Base-by-base conservation (phyloP, 495 filamentous ascomycete genomes). In the Xylaria venustula region DNA sequence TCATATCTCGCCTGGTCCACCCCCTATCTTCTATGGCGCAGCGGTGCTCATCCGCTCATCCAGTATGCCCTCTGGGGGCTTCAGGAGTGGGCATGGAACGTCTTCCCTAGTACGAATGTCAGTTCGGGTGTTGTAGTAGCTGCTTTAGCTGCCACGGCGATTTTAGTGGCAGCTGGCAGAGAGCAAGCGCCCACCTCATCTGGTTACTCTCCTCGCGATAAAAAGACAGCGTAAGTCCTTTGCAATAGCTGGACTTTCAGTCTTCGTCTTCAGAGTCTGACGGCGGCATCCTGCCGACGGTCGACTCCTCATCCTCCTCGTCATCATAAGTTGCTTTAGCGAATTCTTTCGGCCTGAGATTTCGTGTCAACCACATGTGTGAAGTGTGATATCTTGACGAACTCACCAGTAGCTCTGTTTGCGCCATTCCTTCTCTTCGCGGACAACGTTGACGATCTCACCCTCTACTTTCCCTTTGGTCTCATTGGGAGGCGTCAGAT, bases 41-140 rank as follows among this genome's bases (percentile, higher is more conserved):
- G 87, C 57, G 88, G 88, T 3, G 65, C 89, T 60, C 88, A 92
- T 66, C 91, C 92, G 6, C 61, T 90, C 9, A 65, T 91, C 41
- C 85, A 91, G 64, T 90, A 86, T 69, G 72, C 68, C 2, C 65
- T 92, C 1, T 98, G 93, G 93, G 87, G 79, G 7, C 79, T 84
- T 46, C 94, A 98, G 72, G 94, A 98, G 67, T 93, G 90, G 91
- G 92, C 90, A 9, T 98, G 94, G 94, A 97, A 97, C 68, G 85
- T 91, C 2, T 98, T 88, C 74, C 94, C 94, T n/a, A 96, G 92
- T 71, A 96, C 92, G 25, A 76, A 87, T 53, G 61, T 68, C 47
- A 98, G 93, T 72, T 96, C 92, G 9, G 75, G 76, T 59, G 81
- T 87, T 19, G 93, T 96, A 30, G 90, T 97, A 11, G 81, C 79